A percentile compares a stretch with the other conserved stretches of the same genome.
These are phyloP conservation scores for Metarhizium robertsii DNA, from an alignment of 2,329 filamentous ascomycete species.

Conservation along the genomic window DNA sequence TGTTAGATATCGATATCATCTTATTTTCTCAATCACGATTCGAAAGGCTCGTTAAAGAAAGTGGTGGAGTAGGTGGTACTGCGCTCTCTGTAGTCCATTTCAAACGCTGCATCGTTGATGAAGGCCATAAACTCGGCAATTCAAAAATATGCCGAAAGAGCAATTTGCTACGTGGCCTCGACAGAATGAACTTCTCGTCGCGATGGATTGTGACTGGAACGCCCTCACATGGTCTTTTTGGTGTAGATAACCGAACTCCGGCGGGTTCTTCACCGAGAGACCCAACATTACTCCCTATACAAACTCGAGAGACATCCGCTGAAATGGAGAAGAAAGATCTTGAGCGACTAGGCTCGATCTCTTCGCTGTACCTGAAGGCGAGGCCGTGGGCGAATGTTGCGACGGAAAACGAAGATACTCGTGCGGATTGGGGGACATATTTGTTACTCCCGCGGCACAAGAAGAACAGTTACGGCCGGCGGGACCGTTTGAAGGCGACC, in stretches of 20 bases:
- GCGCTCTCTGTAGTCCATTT: constrained; percentile 67
- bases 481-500: constrained; percentile 55
- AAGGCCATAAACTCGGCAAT: constrained; percentile 78
- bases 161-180: constrained; percentile 40
- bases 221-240: constrained; percentile 74
- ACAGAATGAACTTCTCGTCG: constrained; percentile 53
- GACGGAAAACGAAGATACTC: constrained; percentile 41
- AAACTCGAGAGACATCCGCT: constrained; percentile 22
- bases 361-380: constrained; percentile 63
- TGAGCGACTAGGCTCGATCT: constrained; percentile 54
- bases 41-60: constrained; percentile 43
- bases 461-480: constrained; percentile 43
- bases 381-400: constrained; percentile 66
- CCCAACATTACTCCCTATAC: constrained; percentile 12
- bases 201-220: constrained; percentile 90
- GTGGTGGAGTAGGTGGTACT: constrained; percentile 32
- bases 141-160: constrained; percentile 46
- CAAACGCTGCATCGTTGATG: constrained; percentile 83
- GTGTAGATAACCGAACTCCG: constrained; percentile 33
- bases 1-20: constrained; percentile 65
- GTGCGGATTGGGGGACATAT: constrained; percentile 64
- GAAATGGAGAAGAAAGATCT: constrained; percentile 54
- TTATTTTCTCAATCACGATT: constrained; percentile 69
- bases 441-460: constrained; percentile 51
- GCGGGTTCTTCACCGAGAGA: not conserved